A percentile compares a stretch with the other conserved stretches of the same genome.
phyloP scores from a whole-genome alignment of 2,329 filamentous ascomycete genomes.

The Huntiella savannae region DNA sequence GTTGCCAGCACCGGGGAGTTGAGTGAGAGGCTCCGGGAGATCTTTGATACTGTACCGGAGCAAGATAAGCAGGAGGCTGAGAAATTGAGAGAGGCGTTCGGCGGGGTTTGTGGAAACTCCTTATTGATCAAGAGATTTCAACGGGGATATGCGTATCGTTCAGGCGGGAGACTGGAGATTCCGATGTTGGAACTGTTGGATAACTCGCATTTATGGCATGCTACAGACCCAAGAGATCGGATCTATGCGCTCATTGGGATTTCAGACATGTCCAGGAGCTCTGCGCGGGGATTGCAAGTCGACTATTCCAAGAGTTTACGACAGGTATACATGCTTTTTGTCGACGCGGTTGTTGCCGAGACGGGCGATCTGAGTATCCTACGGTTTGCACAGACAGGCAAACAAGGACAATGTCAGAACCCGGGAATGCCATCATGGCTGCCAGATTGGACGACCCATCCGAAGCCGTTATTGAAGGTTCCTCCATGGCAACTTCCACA shows the following conservation, averaged over 20 bases:
- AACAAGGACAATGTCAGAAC: background rate
- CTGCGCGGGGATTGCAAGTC: background rate
- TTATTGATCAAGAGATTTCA: background rate
- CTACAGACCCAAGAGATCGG: conserved; percentile 14
- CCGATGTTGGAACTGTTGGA: conserved; percentile 1
- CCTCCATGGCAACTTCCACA: conserved; percentile 1
- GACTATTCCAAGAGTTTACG: background rate
- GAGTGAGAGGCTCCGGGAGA: background rate
- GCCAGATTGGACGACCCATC: conserved; percentile 3
- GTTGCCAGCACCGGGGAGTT: background rate
- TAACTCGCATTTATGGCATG: conserved; percentile 7
- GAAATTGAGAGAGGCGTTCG: background rate
- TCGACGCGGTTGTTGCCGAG: background rate
- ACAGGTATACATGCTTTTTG: background rate
- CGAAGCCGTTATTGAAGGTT: background rate
- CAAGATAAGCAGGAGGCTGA: background rate
- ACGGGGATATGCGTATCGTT: background rate
- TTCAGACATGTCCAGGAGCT: background rate
- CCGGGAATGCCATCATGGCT: background rate
- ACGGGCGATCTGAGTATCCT: conserved; percentile 1
- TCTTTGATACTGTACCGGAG: background rate
- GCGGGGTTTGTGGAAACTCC: background rate
- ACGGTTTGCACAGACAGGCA: conserved; percentile 1
- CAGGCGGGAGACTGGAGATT: background rate
- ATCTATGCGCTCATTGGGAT: conserved; percentile 14